Percentiles rank a stretch among this genome's conserved stretches.
Conservation (phyloP, 2,329 filamentous ascomycete species). For the Fusarium sp. region DNA sequence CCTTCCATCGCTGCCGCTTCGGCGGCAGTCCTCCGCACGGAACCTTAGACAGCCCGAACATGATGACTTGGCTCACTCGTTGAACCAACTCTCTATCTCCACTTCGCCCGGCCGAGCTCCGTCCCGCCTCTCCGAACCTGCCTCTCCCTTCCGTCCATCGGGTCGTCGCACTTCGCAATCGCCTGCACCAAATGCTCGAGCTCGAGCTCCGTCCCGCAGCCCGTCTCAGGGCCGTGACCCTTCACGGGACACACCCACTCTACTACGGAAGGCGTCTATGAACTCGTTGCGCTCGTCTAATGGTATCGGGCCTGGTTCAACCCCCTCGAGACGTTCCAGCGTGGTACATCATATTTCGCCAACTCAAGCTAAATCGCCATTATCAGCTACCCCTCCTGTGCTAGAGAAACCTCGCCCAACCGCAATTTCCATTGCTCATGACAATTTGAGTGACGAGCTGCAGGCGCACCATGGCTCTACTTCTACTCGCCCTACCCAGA, state of each 20-base stretch:
- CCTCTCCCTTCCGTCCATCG: constrained; percentile 54
- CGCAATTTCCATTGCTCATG: constrained; percentile 68
- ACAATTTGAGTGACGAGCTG: constrained; percentile 78
- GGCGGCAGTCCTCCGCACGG: constrained; percentile 51
- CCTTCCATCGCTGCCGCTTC: constrained; percentile 45
- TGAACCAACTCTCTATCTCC: constrained; percentile 58
- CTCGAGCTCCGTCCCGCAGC: constrained; percentile 54
- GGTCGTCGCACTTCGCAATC: constrained; percentile 47
- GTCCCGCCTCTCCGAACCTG: constrained; percentile 52
- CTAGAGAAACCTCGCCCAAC: constrained; percentile 57
- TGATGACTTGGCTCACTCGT: constrained; percentile 54
- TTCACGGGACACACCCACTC: constrained; percentile 60
- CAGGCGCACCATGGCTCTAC: constrained; percentile 66
- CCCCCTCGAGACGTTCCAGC: constrained; percentile 61
- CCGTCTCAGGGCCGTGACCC: constrained; percentile 57
- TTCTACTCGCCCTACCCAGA: constrained; percentile 62
- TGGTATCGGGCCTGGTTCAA: constrained; percentile 51
- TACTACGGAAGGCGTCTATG: constrained; percentile 67
- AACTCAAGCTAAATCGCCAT: constrained; percentile 52
- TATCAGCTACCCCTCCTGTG: constrained; percentile 40
- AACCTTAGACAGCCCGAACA: constrained; percentile 39
- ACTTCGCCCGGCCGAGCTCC: constrained; percentile 45
- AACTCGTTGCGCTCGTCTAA: constrained; percentile 66
- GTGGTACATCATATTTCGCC: constrained; percentile 59
- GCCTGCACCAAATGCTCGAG: constrained; percentile 39